Base-by-base conservation (phyloP, 148 eudicot species). In the Rhododendron kiyosumense region DNA sequence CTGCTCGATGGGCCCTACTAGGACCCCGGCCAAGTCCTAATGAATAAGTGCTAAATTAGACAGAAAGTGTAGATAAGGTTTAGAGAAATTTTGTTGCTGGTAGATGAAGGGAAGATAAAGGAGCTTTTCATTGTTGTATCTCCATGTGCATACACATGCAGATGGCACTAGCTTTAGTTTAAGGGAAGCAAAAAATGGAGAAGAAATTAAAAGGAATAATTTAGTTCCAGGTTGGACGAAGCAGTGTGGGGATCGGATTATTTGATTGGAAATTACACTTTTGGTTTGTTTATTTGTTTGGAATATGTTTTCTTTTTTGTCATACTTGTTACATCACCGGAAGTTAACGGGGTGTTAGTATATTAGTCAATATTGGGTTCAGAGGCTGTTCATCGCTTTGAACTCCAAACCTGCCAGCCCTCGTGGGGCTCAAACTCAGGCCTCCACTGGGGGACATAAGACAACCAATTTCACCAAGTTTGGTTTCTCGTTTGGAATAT, bases 281-380 rank as follows among this genome's bases (percentile, higher is more conserved):
- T 90, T 86, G 88, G 89, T 82, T 91, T 90, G 90, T 93, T 92
- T 85, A 90, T 87, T 79, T 90, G 94, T 85, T 89, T 84, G 90
- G 91, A 91, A 92, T 91, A 92, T 88, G 94, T 88, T 90, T 41
- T 41, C 45, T 41, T 6, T 41, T 41, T 41, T 41, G 45, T 41
- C 45, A 41, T 7, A 41, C 45, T 41, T 41, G 45, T 0, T 41
- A 41, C 45, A 41, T 41, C 45, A 41, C 0, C 45, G 45, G 1
- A 5, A 0, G 43, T 41, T 41, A 41, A 7, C 43, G 45, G 8
- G 45, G 1, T 41, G 8, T 41, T 41, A 41, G 45, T 41, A 6
- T 41, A 41, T 41, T 41, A 41, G 45, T 41, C 45, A 41, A 41
- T 6, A 41, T 7, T 0, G 7, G 8, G 7, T 41, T 41, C 8